Evolutionary conservation across 225 moss, liverwort and hornwort genomes (phyloP), one percentile per base, ranked within the genome.

Genomic region (Rhytidiadelphus loreus): DNA sequence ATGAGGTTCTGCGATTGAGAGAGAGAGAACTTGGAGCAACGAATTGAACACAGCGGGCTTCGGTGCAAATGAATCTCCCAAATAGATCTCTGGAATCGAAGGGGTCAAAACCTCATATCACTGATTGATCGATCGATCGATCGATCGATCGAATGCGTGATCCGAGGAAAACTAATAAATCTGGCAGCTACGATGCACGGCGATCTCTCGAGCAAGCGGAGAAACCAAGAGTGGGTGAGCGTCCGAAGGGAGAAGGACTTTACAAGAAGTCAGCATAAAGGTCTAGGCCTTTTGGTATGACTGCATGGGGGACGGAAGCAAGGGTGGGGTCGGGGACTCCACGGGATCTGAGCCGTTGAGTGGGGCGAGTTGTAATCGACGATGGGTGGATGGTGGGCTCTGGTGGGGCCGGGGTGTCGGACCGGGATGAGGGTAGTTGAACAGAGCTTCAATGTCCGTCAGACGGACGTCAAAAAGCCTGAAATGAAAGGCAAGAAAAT

Each of bases 31-130:
- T 76, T 76, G 32, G 21, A 50, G 33, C 23, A 9, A 77, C 77
- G 37, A 77, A n/a, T n/a, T n/a, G n/a, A n/a, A 33, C 43, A 78
- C 92, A 91, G 68, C 91, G 89, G 62, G 74, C 60, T 76, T 32
- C 55, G 9, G 9, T 22, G 35, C 77, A 56, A 56, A 37, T 77
- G 37, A 2, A n/a, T 77, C 77, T 26, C 25, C 77, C 56, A 26
- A 56, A 56, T 4, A n/a, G 2, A 43, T 83, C 80, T 21, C 91
- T 76, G 41, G 76, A 88, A 68, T 93, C 84, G 39, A 66, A 21
- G 15, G 91, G 62, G 75, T 93, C 81, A 13, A 83, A 80, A 7
- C 62, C 91, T 89, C 39, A 88, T n/a, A n/a, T 88, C 5, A 33
- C 75, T 32, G 46, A 28, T 37, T 33, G 2, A 62, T 2, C 8